Base-by-base conservation (phyloP, 768 basidiomycete genomes). In the Strobilomyces echinocephalus region DNA sequence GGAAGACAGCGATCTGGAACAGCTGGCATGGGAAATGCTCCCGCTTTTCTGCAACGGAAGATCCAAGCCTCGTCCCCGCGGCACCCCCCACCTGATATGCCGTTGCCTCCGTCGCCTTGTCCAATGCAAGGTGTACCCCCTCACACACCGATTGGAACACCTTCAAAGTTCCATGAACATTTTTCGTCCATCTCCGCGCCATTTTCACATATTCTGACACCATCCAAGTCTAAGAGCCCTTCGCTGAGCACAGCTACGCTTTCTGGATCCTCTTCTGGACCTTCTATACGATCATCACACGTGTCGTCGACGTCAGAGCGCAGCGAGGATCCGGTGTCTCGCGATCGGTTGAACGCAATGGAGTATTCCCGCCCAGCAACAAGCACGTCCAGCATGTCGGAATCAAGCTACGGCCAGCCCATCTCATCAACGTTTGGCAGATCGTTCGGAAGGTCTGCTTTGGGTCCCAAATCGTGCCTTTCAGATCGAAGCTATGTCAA, bases 131-230 rank as follows among this genome's bases (percentile, higher is more conserved):
- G 31, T 41, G 26, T 43, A 7, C 53, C 41, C 4, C 43, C 55
- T 31, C 56, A 57, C 8, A 62, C 61, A 5, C 59, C 61, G 2
- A 26, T 60, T 3, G 45, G 30, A 18, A 18, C 54, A 6, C 44
- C 54, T 31, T 69, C 68, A 6, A 69, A 71, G 45, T 69, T 71
- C 59, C 68, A 69, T 38, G 69, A 69, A 20, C 69, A 71, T 36
- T 53, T 69, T 41, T 65, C 68, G 18, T 69, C 68, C 1, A 53
- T 68, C 5, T 68, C 68, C 4, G 47, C 62, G 28, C 57, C 66
- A 1, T 20, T 49, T 16, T 60, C 65, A 20, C 54, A 54, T 10
- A 34, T 43, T 33, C 36, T 58, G 30, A 50, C 60, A 7, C 49
- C 54, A 8, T 48, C 56, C 0, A 18, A 28, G 11, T 45, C 62